A percentile compares a stretch with the other conserved stretches of the same genome.
These are phyloP conservation scores for Sporothrix variecibatus DNA, from an alignment of 2,329 filamentous ascomycete species.

Conservation along the genomic window DNA sequence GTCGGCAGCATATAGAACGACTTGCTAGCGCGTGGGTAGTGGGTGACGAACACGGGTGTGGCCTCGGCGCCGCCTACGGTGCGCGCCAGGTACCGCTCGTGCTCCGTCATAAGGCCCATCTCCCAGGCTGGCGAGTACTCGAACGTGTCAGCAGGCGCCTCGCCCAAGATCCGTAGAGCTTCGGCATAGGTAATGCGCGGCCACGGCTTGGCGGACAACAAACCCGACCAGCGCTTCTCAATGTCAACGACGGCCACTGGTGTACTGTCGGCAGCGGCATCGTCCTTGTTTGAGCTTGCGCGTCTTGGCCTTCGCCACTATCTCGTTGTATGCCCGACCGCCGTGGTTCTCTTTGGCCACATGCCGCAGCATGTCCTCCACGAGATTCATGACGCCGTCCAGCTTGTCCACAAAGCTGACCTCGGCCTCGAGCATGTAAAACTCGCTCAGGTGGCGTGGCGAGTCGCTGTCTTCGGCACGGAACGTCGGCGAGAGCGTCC, in stretches of 20 bases:
- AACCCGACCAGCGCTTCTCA: constrained; percentile 69
- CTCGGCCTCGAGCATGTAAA: constrained; percentile 98
- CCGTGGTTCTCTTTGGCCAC: constrained; percentile 45
- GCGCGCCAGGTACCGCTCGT: constrained; percentile 84
- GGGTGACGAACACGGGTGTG: constrained; percentile 83
- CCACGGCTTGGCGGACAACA: constrained; percentile 63
- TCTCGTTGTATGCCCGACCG: constrained; percentile 49
- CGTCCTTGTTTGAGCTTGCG: constrained; percentile 40
- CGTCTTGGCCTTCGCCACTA: constrained; percentile 42
- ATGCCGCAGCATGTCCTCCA: constrained; percentile 73
- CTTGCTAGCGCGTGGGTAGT: constrained; percentile 88
- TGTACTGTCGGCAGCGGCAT: constrained; percentile 29
- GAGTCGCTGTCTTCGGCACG: constrained; percentile 93
- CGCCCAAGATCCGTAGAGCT: constrained; percentile 69
- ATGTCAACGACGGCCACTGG: constrained; percentile 55
- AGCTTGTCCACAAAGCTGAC: constrained; percentile 75
- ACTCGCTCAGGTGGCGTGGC: constrained; percentile 89
- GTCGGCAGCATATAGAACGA: constrained; percentile 71
- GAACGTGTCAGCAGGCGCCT: constrained; percentile 58
- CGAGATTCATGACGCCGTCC: constrained; percentile 71
- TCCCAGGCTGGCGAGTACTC: constrained; percentile 68
- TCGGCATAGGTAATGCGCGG: constrained; percentile 80
- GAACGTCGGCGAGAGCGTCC: constrained; percentile 92
- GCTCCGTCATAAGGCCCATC: constrained; percentile 79
- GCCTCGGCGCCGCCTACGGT: constrained; percentile 45